Evolutionary conservation across 2,329 filamentous ascomycete species (phyloP), one percentile per base, ranked within the genome.

Genomic region (Kalmusia sp.): DNA sequence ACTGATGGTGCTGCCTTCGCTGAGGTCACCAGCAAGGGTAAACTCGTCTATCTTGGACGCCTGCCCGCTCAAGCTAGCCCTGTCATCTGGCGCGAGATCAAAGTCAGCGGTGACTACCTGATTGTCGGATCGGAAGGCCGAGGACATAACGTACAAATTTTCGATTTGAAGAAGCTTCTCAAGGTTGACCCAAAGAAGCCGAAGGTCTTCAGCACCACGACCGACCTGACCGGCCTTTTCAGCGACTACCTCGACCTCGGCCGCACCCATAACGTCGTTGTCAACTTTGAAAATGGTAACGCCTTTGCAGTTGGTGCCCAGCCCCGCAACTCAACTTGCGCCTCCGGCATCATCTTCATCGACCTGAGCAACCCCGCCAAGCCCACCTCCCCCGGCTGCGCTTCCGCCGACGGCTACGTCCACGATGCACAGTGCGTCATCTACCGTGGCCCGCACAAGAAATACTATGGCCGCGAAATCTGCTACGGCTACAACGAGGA

Each of bases 361-460:
- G 80, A 86, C 67, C 72, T 86, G 31, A 76, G 76, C n/a, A 78
- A 85, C 60, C 76, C 82, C 8, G 51, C 64, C 27, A 70, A 71
- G 56, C 70, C 70, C 11, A 79, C 70, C 30, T 78, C 77, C 5
- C 79, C 81, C 15, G 84, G 83, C 24, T 86, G 83, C 62, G 78
- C 79, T 4, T 72, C 76, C n/a, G 68, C 78, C 28, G 84, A 85
- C 63, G 83, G 83, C 52, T 86, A 86, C 63, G 81, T 84, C 15
- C 84, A 86, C 65, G 84, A 86, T 58, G 82, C 83, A 3, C 83
- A 87, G 69, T 86, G 84, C 69, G 75, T 86, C 25, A 77, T 82
- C 40, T 84, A 83, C 72, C 77, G 75, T 11, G 82, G 83, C 1
- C 82, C 82, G 2, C 76, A 84, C 60, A 70, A 69, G 49, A 68